Percentiles rank a stretch among this genome's conserved stretches.
Evolutionary conservation across 768 basidiomycete species (phyloP).

Genomic region (Calocera cornea): DNA sequence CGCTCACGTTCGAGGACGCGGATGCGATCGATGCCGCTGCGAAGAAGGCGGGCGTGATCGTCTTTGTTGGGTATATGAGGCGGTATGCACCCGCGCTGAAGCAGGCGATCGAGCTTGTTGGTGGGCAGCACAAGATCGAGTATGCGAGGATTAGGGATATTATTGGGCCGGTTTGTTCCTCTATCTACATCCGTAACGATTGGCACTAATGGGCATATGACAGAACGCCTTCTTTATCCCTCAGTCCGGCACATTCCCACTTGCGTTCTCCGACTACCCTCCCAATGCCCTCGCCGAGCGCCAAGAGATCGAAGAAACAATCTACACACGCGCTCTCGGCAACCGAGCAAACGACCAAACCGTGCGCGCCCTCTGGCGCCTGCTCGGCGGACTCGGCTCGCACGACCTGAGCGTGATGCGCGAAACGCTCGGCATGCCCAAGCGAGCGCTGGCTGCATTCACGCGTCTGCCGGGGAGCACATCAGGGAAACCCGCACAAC

Average conservation of each 20-base stretch:
- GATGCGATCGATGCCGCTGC: constrained; percentile 17
- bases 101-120: constrained; percentile 17
- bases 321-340: constrained; percentile 14
- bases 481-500: too few species aligned
- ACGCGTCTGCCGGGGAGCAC: neutral
- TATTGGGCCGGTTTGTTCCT: constrained; percentile 18
- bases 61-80: constrained; percentile 23
- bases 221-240: constrained; percentile 18
- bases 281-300: constrained; percentile 7
- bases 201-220: neutral
- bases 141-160: constrained; percentile 20
- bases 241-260: constrained; percentile 16
- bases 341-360: constrained; percentile 1
- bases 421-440: constrained; percentile 20
- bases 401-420: constrained; percentile 24
- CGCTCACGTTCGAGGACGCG: constrained; percentile 17
- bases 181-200: too few species aligned
- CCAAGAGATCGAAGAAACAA: neutral
- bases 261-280: constrained; percentile 15
- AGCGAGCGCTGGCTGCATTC: constrained; percentile 10
- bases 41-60: constrained; percentile 8
- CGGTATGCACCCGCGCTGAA: constrained; percentile 19
- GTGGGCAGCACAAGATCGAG: constrained; percentile 15
- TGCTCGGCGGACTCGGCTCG: constrained; percentile 18
- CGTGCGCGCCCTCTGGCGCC: constrained; percentile 11